Evolutionary conservation across 2,329 filamentous ascomycete genomes (phyloP).

Genomic region (Penicillium aurantiogriseum): DNA sequence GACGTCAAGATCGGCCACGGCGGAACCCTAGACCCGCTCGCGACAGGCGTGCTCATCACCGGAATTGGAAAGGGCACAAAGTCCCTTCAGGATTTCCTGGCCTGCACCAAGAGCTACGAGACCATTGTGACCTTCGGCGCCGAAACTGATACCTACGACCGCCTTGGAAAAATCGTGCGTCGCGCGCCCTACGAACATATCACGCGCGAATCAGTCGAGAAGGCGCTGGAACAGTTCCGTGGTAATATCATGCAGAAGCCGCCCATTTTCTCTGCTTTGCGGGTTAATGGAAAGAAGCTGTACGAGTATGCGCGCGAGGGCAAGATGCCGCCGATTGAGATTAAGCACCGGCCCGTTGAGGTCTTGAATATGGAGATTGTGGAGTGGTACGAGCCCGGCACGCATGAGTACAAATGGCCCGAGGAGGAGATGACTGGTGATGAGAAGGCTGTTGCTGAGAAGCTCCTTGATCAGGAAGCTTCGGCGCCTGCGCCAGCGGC

Average conservation of each 20-base stretch:
- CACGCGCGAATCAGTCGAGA: constrained; percentile 73
- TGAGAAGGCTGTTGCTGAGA: constrained; percentile 74
- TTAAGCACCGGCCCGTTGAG: constrained; percentile 75
- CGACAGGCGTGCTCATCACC: constrained; percentile 86
- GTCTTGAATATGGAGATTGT: constrained; percentile 75
- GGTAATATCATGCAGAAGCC: constrained; percentile 87
- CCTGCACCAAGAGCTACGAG: constrained; percentile 92
- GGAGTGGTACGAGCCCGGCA: constrained; percentile 79
- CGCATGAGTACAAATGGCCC: constrained; percentile 77
- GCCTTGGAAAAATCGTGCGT: constrained; percentile 76
- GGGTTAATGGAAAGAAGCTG: constrained; percentile 88
- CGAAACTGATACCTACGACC: constrained; percentile 89
- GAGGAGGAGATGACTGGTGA: constrained; percentile 71
- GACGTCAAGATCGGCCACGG: constrained; percentile 95
- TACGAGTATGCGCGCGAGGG: constrained; percentile 96
- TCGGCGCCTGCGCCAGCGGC: constrained; percentile 19
- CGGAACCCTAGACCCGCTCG: constrained; percentile 89
- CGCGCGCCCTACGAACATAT: constrained; percentile 75
- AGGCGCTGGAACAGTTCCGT: constrained; percentile 70
- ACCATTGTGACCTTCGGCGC: constrained; percentile 85
- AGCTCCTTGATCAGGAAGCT: constrained; percentile 51
- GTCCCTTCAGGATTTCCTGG: constrained; percentile 70
- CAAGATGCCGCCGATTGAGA: constrained; percentile 78
- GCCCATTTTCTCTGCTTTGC: constrained; percentile 87
- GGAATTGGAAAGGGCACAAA: constrained; percentile 90